Conservation (phyloP, 306 rosid species). For the Notholithocarpus densiflorus region DNA sequence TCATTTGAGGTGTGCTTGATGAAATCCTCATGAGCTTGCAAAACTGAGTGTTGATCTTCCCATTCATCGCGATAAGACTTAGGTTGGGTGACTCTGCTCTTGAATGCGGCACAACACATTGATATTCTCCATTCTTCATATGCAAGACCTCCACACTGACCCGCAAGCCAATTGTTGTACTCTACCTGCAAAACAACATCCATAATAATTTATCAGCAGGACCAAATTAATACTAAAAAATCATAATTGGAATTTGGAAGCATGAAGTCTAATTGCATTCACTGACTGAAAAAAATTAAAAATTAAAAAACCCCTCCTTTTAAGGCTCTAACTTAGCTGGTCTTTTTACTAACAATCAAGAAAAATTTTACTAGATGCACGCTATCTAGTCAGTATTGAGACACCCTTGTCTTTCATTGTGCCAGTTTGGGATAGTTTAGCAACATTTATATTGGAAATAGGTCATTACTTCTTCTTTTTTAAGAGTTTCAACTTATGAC, state of each 20-base stretch:
- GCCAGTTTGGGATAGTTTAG: neutral
- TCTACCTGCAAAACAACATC: constrained; percentile 49
- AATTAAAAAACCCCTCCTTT: no score
- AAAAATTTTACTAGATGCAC: no score
- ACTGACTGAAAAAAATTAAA: neutral
- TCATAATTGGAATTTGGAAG: neutral
- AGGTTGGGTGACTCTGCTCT: constrained; percentile 33
- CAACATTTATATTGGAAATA: neutral
- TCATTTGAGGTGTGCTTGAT: neutral
- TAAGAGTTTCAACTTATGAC: no score
- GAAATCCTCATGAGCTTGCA: constrained; percentile 39
- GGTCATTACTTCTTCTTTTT: neutral
- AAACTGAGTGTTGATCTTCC: constrained; percentile 51
- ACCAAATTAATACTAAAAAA: neutral
- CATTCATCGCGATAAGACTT: constrained; percentile 66
- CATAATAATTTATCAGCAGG: neutral
- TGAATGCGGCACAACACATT: constrained; percentile 37
- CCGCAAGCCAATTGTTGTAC: constrained; percentile 67
- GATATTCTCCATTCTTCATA: constrained; percentile 64
- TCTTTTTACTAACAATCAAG: no score
- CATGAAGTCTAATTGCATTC: neutral
- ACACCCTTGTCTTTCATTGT: neutral
- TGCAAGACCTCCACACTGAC: constrained; percentile 41
- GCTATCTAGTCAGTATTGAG: no score
- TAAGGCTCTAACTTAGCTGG: no score